phyloP scores from a whole-genome alignment of 306 rosid genomes.

The Rosa persica region DNA sequence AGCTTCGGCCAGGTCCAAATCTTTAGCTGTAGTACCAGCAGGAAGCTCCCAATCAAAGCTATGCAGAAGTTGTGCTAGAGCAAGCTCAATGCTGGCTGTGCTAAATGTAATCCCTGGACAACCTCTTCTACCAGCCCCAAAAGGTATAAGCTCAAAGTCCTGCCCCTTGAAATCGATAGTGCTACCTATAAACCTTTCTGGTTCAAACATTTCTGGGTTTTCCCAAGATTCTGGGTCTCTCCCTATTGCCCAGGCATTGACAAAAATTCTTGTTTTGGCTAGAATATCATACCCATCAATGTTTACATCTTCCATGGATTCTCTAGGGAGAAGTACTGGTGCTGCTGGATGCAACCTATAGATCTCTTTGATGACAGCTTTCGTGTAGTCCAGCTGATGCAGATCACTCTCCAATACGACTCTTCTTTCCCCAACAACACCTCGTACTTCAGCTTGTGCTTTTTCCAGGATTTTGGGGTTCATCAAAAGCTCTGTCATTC shows the following conservation, averaged over 20 bases:
- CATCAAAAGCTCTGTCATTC: slow-evolving; percentile 62
- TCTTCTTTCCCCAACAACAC: slow-evolving; percentile 45
- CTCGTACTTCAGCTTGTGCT: slow-evolving; percentile 61
- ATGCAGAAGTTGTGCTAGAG: slow-evolving; percentile 64
- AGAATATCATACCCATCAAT: slow-evolving; percentile 57
- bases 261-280: slow-evolving; percentile 55
- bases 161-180: slow-evolving; percentile 53
- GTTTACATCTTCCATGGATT: slow-evolving; percentile 55
- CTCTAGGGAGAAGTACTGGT: slow-evolving; percentile 68
- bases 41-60: slow-evolving; percentile 72
- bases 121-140: slow-evolving; percentile 69
- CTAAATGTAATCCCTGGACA: slow-evolving; percentile 54
- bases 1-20: slow-evolving; percentile 55
- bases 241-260: slow-evolving; percentile 64
- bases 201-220: slow-evolving; percentile 45
- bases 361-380: slow-evolving; percentile 58
- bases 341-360: slow-evolving; percentile 59
- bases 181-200: slow-evolving; percentile 60
- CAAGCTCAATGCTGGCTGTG: slow-evolving; percentile 50
- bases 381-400: slow-evolving; percentile 47
- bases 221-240: slow-evolving; percentile 61
- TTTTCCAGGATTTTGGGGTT: slow-evolving; percentile 48
- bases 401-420: slow-evolving; percentile 51
- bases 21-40: slow-evolving; percentile 37
- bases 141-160: slow-evolving; percentile 61